Conservation (phyloP, 2,329 filamentous ascomycete species). For the Xylogone sp. region DNA sequence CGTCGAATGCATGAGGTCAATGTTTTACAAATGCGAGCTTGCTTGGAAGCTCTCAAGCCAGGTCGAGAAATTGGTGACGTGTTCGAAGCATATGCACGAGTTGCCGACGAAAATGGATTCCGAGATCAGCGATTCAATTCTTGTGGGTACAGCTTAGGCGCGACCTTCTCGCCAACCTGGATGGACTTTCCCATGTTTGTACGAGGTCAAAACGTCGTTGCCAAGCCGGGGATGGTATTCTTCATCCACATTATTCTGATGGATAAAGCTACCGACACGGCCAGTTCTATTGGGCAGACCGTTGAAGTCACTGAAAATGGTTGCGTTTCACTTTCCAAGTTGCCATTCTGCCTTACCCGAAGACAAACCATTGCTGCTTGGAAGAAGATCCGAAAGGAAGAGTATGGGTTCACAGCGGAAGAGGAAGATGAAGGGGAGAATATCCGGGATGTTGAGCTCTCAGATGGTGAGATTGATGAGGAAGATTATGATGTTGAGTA, state of each 20-base stretch:
- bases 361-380: conserved; percentile 30
- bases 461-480: conserved; percentile 23
- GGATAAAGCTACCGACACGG: conserved; percentile 31
- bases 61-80: conserved; percentile 25
- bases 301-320: conserved; percentile 27
- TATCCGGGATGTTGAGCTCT: conserved; percentile 29
- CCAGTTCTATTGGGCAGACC: conserved; percentile 29
- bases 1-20: conserved; percentile 24
- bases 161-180: conserved; percentile 24
- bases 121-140: conserved; percentile 26
- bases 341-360: conserved; percentile 29
- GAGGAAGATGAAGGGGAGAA: conserved; percentile 31
- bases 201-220: conserved; percentile 15
- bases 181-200: conserved; percentile 20
- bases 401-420: conserved; percentile 28
- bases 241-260: conserved; percentile 33
- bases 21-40: conserved; percentile 25
- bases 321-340: conserved; percentile 28
- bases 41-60: conserved; percentile 24
- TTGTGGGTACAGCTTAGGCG: conserved; percentile 27
- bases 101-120: conserved; percentile 29
- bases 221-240: conserved; percentile 27
- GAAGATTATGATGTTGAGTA: conserved; percentile 32
- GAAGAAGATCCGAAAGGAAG: conserved; percentile 30
- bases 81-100: conserved; percentile 25